Evolutionary conservation across 2,329 filamentous ascomycete genomes (phyloP).

Genomic region (Fusarium protoensiforme): DNA sequence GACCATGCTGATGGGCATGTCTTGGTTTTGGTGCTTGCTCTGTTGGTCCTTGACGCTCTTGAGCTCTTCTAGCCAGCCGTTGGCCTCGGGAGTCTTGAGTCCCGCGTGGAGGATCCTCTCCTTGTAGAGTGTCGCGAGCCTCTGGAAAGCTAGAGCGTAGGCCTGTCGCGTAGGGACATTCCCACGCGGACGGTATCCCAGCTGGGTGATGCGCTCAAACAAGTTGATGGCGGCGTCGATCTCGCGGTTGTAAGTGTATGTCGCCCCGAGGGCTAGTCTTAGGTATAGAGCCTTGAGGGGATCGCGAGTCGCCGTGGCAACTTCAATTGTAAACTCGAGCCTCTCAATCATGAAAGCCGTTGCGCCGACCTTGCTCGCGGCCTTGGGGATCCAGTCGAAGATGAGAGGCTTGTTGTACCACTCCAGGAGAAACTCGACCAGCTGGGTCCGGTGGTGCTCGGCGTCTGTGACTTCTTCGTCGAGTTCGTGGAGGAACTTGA

Average conservation of each 20-base stretch:
- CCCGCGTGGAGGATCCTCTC: slow-evolving; percentile 46
- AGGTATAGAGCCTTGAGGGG: slow-evolving; percentile 52
- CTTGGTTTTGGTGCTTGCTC: slow-evolving; percentile 50
- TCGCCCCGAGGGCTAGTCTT: slow-evolving; percentile 50
- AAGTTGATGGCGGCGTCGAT: slow-evolving; percentile 49
- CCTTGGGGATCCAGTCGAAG: slow-evolving; percentile 55
- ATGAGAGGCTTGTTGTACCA: slow-evolving; percentile 48
- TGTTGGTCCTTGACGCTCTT: slow-evolving; percentile 52
- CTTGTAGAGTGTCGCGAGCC: slow-evolving; percentile 52
- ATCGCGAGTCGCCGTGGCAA: slow-evolving; percentile 49
- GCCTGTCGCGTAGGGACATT: slow-evolving; percentile 53
- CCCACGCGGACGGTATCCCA: slow-evolving; percentile 53
- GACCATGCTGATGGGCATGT: slow-evolving; percentile 54
- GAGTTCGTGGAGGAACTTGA: slow-evolving; percentile 49
- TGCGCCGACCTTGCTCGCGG: slow-evolving; percentile 49
- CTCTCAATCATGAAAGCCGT: slow-evolving; percentile 45
- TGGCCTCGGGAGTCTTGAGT: slow-evolving; percentile 39
- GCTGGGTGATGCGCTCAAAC: slow-evolving; percentile 50
- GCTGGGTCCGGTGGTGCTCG: slow-evolving; percentile 40
- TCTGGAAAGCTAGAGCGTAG: slow-evolving; percentile 54
- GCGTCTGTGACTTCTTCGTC: slow-evolving; percentile 39
- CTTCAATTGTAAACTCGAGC: slow-evolving; percentile 46
- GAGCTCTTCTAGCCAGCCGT: slow-evolving; percentile 48
- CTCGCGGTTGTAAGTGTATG: slow-evolving; percentile 49
- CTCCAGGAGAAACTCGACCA: slow-evolving; percentile 51